A percentile compares a stretch with the other conserved stretches of the same genome.
phyloP scores from a whole-genome alignment of 2,329 filamentous ascomycete genomes.

The Thelonectria rubi region DNA sequence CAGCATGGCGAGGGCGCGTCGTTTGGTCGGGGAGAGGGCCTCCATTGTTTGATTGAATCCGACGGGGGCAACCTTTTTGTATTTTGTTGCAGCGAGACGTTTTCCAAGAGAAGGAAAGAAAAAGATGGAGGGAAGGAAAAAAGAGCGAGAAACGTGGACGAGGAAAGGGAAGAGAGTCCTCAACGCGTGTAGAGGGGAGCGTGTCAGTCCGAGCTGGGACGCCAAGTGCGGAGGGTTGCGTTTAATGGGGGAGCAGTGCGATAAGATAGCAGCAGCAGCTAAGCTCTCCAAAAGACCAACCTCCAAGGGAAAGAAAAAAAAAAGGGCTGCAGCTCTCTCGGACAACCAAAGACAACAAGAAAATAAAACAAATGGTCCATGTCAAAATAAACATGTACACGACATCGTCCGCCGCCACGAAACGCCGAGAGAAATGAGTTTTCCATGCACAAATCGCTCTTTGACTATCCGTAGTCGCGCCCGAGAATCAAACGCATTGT shows the following conservation, averaged over 20 bases:
- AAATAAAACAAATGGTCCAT: slow-evolving; percentile 19
- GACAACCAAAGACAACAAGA: slow-evolving; percentile 20
- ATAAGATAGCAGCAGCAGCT: too few species aligned
- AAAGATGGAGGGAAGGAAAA: not conserved
- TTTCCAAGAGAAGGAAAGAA: not conserved
- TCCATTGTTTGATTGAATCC: slow-evolving; percentile 34
- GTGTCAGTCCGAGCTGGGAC: slow-evolving; percentile 17
- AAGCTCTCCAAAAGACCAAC: too few species aligned
- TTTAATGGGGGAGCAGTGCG: too few species aligned
- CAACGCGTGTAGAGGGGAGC: slow-evolving; percentile 4
- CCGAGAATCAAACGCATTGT: too few species aligned
- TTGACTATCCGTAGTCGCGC: too few species aligned
- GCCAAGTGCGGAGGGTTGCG: not conserved
- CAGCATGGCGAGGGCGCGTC: slow-evolving; percentile 59
- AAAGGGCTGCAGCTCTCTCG: slow-evolving; percentile 6
- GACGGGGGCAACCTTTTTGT: too few species aligned
- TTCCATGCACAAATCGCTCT: not conserved
- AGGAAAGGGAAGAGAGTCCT: not conserved
- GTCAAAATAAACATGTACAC: not conserved
- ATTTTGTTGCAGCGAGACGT: too few species aligned
- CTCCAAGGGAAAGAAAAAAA: not conserved
- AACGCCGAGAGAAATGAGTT: too few species aligned
- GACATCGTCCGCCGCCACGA: not conserved
- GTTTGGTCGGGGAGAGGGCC: slow-evolving; percentile 52
- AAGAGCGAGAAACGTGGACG: not conserved